Evolutionary conservation across 306 rosid genomes (phyloP), one percentile per base, ranked within the genome.

Genomic region (Oxytropis ochrocephala): DNA sequence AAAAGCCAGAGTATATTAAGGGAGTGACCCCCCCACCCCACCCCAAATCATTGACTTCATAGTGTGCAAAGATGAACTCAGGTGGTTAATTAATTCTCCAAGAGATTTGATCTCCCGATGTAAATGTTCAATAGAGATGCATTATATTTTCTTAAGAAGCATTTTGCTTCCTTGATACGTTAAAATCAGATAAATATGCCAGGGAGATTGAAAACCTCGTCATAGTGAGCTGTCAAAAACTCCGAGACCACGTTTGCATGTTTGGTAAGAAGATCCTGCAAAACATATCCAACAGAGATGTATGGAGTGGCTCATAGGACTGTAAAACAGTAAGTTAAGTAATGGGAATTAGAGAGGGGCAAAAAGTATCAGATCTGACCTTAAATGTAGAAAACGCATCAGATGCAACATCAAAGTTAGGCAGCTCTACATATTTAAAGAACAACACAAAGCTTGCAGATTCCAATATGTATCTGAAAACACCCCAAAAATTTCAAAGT

Each of bases 371-470:
- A 59, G 67, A 58, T 76, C 85, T 64, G 41, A 91, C 99, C 99
- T 94, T 91, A 71, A 94, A 94, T 39, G 99, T 94, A 62, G 95
- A 88, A 84, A 91, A 94, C 12, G 99, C 99, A 78, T 94, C 96
- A 43, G 96, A 89, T 60, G 99, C 92, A 73, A 88, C 91, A 75
- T 94, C 99, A 73, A 94, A 91, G 84, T 72, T 88, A 36, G 95
- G 96, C 77, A 87, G 77, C 82, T 91, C 99, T 76, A 91, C 96
- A 73, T 82, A 94, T 80, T 94, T 94, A 80, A 87, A 94, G 84
- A 94, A 94, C 89, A 94, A 64, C 82, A 69, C 91, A 80, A 91
- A 91, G 84, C 97, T 80, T 65, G 99, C 87, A 39, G 99, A 85
- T 88, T 91, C 92, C 91, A 94, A 75, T 72, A 94, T 83, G 80